Conservation (phyloP, 2,329 filamentous ascomycete genomes). For the Calonectria pauciramosa region DNA sequence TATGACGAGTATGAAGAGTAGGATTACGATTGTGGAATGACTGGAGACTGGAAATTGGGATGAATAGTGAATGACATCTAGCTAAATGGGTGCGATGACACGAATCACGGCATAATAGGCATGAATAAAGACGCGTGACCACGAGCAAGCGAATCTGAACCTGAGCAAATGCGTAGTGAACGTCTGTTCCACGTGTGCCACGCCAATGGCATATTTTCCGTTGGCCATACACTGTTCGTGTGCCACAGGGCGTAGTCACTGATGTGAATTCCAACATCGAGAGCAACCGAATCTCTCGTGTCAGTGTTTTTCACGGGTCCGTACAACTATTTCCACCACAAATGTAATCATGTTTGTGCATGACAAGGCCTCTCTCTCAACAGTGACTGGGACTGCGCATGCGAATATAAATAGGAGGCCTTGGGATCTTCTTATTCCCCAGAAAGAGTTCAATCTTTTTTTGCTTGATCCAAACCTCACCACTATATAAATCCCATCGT, state of each 20-base stretch:
- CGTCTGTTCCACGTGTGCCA: not conserved
- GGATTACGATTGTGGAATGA: not conserved
- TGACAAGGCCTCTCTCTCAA: not conserved
- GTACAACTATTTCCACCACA: not conserved
- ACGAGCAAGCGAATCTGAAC: not conserved
- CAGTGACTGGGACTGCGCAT: not conserved
- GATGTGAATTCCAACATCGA: too few species aligned
- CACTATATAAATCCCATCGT: not conserved
- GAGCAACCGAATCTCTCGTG: not conserved
- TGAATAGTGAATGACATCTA: not conserved
- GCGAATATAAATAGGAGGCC: not conserved
- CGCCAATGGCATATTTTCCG: not conserved
- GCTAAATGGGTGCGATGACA: not conserved
- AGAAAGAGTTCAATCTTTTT: too few species aligned
- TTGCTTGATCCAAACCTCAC: not conserved
- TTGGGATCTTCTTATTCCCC: not conserved
- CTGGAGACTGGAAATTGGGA: not conserved
- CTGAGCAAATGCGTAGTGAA: not conserved
- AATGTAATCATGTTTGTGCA: not conserved
- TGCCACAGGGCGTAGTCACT: not conserved
- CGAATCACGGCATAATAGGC: not conserved
- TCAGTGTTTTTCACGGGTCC: not conserved
- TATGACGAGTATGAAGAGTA: not conserved
- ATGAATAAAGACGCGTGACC: not conserved
- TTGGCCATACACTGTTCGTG: not conserved